phyloP scores from a whole-genome alignment of 345 rosid genomes.

The Microcos paniculata region DNA sequence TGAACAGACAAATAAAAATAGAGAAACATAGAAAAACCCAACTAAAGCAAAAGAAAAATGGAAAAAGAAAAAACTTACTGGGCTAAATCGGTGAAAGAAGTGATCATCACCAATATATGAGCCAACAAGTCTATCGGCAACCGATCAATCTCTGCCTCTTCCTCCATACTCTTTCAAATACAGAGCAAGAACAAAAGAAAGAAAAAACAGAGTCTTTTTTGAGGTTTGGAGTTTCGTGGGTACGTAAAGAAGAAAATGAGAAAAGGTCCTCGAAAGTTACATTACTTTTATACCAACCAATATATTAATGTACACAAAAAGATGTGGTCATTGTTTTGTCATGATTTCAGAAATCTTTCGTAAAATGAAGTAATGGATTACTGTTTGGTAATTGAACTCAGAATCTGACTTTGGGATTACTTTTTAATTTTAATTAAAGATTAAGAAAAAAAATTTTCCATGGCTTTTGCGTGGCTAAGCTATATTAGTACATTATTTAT shows the following conservation, averaged over 20 bases:
- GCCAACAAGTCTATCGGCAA: constrained; percentile 76
- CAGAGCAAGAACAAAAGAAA: background rate
- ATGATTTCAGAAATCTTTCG: constrained; percentile 11
- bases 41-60: background rate
- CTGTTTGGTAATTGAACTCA: too few species aligned
- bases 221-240: constrained; percentile 4
- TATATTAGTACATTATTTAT: too few species aligned
- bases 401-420: background rate
- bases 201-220: background rate
- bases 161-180: constrained; percentile 30
- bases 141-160: constrained; percentile 69
- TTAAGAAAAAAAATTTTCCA: too few species aligned
- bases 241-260: background rate
- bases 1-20: background rate
- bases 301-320: background rate
- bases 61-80: constrained; percentile 43
- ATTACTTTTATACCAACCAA: background rate
- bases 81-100: constrained; percentile 86
- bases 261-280: background rate
- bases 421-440: background rate
- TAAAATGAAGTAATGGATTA: background rate
- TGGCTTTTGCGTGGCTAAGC: too few species aligned
- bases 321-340: constrained; percentile 45
- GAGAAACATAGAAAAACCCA: background rate
- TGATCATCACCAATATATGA: constrained; percentile 51